Evolutionary conservation across 805 yeast genomes (phyloP).

Genomic region (Ogataea henricii): DNA sequence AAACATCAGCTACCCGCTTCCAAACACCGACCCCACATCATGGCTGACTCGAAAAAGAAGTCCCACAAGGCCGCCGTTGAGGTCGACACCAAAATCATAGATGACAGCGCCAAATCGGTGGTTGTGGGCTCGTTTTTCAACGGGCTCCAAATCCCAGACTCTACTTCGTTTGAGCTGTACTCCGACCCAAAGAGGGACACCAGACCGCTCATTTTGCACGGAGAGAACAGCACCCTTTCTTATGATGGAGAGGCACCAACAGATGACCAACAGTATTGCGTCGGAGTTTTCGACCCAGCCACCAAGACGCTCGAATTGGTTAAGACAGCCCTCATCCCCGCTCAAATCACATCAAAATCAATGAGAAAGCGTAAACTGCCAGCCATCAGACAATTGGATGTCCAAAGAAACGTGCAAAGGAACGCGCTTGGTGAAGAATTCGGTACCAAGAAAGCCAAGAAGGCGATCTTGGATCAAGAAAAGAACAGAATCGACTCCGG

Average conservation of each 20-base stretch:
- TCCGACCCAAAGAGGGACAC: slow-evolving; percentile 45
- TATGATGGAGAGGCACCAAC: slow-evolving; percentile 60
- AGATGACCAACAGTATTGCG: slow-evolving; percentile 55
- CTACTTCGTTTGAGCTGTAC: slow-evolving; percentile 64
- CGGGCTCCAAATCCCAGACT: slow-evolving; percentile 64
- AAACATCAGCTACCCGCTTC: not conserved
- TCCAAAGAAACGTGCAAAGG: slow-evolving; percentile 60
- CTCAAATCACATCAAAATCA: slow-evolving; percentile 63
- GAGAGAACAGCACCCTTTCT: slow-evolving; percentile 71
- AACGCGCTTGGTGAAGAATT: slow-evolving; percentile 91
- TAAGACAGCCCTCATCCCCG: slow-evolving; percentile 60
- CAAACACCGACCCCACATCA: not conserved
- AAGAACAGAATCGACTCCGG: slow-evolving; percentile 87
- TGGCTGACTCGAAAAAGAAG: slow-evolving; percentile 17
- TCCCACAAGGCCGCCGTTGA: slow-evolving; percentile 36
- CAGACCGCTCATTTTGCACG: slow-evolving; percentile 58
- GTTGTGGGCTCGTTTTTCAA: slow-evolving; percentile 75
- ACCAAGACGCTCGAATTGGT: slow-evolving; percentile 63
- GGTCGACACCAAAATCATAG: slow-evolving; percentile 28
- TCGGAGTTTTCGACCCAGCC: slow-evolving; percentile 78
- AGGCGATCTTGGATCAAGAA: slow-evolving; percentile 78
- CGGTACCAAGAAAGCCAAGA: slow-evolving; percentile 95
- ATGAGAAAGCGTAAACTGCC: slow-evolving; percentile 63
- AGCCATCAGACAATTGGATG: slow-evolving; percentile 54
- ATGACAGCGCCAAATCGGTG: slow-evolving; percentile 50